These are phyloP conservation scores for Rhypophila decipiens DNA, from an alignment of 495 filamentous ascomycete genomes.

Conservation along the genomic window DNA sequence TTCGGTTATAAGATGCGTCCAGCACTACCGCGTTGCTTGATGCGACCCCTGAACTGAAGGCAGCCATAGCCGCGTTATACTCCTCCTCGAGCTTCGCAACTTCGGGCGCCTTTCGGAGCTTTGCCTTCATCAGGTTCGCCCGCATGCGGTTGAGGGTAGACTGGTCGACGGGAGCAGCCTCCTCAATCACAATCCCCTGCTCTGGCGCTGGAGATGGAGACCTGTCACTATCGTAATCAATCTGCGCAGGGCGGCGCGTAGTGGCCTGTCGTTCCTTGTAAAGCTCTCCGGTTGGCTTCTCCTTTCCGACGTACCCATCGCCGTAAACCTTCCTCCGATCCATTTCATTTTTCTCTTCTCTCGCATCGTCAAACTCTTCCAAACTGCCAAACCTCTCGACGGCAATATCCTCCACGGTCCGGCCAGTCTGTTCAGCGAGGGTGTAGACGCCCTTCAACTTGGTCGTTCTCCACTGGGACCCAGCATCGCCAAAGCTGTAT, in stretches of 20 bases:
- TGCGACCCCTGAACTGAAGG: constrained; percentile 36
- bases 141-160: constrained; percentile 83
- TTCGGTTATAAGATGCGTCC: constrained; percentile 79
- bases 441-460: constrained; percentile 83
- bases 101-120: constrained; percentile 67
- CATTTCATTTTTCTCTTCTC: constrained; percentile 91
- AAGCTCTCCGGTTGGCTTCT: constrained; percentile 82
- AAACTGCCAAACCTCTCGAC: constrained; percentile 75
- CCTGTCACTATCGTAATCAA: not conserved
- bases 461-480: constrained; percentile 92
- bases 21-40: constrained; percentile 69
- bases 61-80: constrained; percentile 70
- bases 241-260: constrained; percentile 9
- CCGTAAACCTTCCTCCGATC: constrained; percentile 83
- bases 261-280: constrained; percentile 58
- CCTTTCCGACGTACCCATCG: constrained; percentile 75
- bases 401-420: constrained; percentile 71
- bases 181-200: constrained; percentile 39
- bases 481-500: constrained; percentile 86
- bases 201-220: constrained; percentile 22
- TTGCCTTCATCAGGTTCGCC: constrained; percentile 91
- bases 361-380: constrained; percentile 79
- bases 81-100: constrained; percentile 73
- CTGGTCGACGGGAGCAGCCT: constrained; percentile 54
- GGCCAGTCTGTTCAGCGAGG: constrained; percentile 65